Evolutionary conservation across 495 filamentous ascomycete species (phyloP).

Genomic region (Entonaema liquescens): DNA sequence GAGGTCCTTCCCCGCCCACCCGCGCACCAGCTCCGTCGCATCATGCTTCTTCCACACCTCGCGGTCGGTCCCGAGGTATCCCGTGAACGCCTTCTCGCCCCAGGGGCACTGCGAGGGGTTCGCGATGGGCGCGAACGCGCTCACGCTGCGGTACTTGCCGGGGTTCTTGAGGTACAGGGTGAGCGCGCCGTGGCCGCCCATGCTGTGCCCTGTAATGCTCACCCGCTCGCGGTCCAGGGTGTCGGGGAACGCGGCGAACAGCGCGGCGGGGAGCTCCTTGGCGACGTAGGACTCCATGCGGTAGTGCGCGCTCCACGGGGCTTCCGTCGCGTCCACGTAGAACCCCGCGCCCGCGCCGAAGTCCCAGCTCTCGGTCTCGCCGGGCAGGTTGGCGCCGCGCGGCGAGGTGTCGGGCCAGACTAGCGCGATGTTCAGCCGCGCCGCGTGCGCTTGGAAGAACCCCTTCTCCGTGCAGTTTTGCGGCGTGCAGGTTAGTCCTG

Average conservation of each 20-base stretch:
- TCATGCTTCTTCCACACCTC: slow-evolving; percentile 87
- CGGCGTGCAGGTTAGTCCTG: slow-evolving; percentile 92
- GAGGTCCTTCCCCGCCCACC: slow-evolving; percentile 69
- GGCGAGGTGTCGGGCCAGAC: slow-evolving; percentile 96
- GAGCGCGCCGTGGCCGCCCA: slow-evolving; percentile 96
- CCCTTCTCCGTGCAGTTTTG: slow-evolving; percentile 98
- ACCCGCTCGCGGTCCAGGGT: slow-evolving; percentile 72
- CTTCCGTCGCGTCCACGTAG: slow-evolving; percentile 88
- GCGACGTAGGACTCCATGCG: slow-evolving; percentile 94
- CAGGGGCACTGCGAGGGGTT: slow-evolving; percentile 89
- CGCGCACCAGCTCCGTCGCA: slow-evolving; percentile 81
- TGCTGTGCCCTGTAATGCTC: slow-evolving; percentile 89
- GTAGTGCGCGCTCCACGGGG: slow-evolving; percentile 77
- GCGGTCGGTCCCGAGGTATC: slow-evolving; percentile 82
- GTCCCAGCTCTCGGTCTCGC: slow-evolving; percentile 86
- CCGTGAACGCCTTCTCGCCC: slow-evolving; percentile 93
- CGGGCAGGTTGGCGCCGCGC: slow-evolving; percentile 77
- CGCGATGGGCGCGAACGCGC: slow-evolving; percentile 89
- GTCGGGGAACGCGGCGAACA: slow-evolving; percentile 70
- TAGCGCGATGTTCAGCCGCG: slow-evolving; percentile 80
- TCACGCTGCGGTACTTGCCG: slow-evolving; percentile 84
- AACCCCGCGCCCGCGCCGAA: slow-evolving; percentile 93
- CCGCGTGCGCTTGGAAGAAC: slow-evolving; percentile 87
- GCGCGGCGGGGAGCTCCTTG: slow-evolving; percentile 76
- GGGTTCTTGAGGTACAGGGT: slow-evolving; percentile 92